phyloP scores from a whole-genome alignment of 306 rosid species.

The Senna tora region DNA sequence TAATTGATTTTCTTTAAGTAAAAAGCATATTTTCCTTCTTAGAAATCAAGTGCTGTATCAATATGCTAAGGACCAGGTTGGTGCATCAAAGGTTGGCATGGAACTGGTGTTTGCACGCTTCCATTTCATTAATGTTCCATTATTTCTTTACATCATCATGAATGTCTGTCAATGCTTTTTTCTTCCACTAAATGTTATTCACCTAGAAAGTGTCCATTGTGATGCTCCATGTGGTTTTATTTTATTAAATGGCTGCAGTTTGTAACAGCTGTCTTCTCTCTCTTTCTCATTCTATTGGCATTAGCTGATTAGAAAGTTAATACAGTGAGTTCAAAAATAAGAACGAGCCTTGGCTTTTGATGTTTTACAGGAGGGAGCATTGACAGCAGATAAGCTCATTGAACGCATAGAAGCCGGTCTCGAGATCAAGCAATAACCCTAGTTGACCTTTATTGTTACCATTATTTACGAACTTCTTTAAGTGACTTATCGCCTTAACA shows the following conservation, averaged over 20 bases:
- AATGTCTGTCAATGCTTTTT: not conserved
- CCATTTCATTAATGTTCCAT: not conserved
- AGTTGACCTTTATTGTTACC: conserved; percentile 13
- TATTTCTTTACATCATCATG: not conserved
- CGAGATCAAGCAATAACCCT: conserved; percentile 50
- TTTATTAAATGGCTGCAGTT: not conserved
- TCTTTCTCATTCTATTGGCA: not conserved
- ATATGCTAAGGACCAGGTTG: not conserved
- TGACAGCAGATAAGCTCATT: conserved; percentile 55
- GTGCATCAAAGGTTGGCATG: not conserved
- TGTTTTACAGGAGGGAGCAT: conserved; percentile 64
- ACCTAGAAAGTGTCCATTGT: not conserved
- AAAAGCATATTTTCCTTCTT: too few relatives aligned
- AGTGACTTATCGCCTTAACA: not conserved
- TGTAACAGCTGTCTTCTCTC: not conserved
- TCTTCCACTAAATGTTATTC: not conserved
- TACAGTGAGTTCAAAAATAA: not conserved
- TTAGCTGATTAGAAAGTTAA: not conserved
- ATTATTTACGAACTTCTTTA: not conserved
- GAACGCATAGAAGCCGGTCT: conserved; percentile 57
- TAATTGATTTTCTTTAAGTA: too few relatives aligned
- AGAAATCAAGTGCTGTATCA: too few relatives aligned
- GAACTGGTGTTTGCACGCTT: not conserved
- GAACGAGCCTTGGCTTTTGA: not conserved
- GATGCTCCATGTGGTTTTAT: not conserved